Percentiles rank a stretch among this genome's conserved stretches.
These are phyloP conservation scores for Plasmodium inui DNA, from an alignment of 169 alveolate genomes.

Conservation along the genomic window DNA sequence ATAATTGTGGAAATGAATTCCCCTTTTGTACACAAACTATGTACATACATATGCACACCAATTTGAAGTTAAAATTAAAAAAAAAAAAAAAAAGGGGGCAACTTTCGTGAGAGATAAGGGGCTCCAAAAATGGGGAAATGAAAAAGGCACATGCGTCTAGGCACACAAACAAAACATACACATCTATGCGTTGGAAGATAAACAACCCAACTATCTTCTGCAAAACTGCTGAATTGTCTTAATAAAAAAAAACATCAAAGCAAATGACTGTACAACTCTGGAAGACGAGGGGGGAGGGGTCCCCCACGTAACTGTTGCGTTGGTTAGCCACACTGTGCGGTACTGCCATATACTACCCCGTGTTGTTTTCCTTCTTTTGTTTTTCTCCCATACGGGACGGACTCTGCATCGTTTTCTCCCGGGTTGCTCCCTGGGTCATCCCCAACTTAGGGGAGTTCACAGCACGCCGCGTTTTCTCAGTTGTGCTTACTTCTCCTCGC, in stretches of 20 bases:
- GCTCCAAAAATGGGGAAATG: not conserved
- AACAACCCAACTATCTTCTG: not conserved
- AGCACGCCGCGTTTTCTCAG: not conserved
- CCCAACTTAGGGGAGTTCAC: not conserved
- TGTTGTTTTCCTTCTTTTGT: not conserved
- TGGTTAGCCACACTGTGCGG: not conserved
- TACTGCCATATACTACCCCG: not conserved
- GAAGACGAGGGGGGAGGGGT: not conserved
- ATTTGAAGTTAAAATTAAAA: not conserved
- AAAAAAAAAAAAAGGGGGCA: not conserved
- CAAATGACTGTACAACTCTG: not conserved
- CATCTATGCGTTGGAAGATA: not conserved
- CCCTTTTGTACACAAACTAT: not conserved
- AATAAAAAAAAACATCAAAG: not conserved
- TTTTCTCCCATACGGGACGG: not conserved
- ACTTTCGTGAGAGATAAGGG: not conserved
- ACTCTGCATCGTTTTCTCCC: not conserved
- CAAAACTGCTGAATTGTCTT: not conserved
- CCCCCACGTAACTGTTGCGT: not conserved
- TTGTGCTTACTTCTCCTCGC: not conserved
- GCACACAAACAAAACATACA: not conserved
- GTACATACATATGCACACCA: not conserved
- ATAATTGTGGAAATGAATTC: not conserved
- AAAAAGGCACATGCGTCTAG: not conserved
- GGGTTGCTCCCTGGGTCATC: not conserved